Evolutionary conservation across 148 eudicot genomes (phyloP).

Genomic region (Vaccinium macrocarpon): DNA sequence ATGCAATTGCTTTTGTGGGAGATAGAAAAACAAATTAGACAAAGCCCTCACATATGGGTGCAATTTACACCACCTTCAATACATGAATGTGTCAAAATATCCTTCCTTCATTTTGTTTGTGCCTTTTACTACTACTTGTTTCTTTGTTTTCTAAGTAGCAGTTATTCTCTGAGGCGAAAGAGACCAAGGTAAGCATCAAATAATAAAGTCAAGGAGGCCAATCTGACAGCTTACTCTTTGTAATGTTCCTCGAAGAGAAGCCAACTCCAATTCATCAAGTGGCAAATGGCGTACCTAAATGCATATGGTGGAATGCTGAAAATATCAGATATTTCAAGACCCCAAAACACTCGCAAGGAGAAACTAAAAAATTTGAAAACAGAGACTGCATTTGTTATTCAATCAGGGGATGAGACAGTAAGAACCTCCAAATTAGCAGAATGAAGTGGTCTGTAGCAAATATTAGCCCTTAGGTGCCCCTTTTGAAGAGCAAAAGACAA

Average conservation of each 20-base stretch:
- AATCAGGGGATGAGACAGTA: slow-evolving; percentile 15
- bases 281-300: slow-evolving; percentile 84
- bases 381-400: neutral
- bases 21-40: neutral
- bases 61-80: slow-evolving; percentile 5
- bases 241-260: slow-evolving; percentile 90
- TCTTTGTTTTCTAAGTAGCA: neutral
- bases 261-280: slow-evolving; percentile 97
- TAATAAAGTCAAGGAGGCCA: slow-evolving; percentile 11
- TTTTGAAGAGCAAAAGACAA: slow-evolving; percentile 86
- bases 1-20: neutral
- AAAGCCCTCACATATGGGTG: neutral
- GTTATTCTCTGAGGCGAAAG: neutral
- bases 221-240: slow-evolving; percentile 61
- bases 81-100: neutral
- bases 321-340: slow-evolving; percentile 11
- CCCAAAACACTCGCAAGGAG: slow-evolving; percentile 7
- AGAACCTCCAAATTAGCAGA: slow-evolving; percentile 81
- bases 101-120: neutral
- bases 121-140: neutral
- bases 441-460: slow-evolving; percentile 66
- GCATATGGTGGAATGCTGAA: slow-evolving; percentile 15
- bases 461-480: slow-evolving; percentile 82
- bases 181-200: neutral
- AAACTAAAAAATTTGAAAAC: neutral